These are phyloP conservation scores for Cordyceps cicadae DNA, from an alignment of 2,329 filamentous ascomycete genomes.

Conservation along the genomic window DNA sequence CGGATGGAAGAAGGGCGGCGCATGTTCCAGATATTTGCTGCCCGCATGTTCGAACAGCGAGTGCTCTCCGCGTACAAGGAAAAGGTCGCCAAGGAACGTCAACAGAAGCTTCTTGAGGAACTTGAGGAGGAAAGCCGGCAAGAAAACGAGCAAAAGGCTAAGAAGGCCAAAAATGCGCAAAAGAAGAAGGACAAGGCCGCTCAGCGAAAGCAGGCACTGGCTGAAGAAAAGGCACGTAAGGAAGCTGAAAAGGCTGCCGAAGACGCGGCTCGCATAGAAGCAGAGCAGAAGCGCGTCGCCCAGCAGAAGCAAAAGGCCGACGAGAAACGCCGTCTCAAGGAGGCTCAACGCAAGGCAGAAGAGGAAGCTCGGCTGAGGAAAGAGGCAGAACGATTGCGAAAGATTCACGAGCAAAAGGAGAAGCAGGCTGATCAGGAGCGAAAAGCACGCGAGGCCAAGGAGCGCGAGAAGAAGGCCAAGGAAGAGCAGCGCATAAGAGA, in stretches of 20 bases:
- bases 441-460: constrained; percentile 54
- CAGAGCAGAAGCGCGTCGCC: constrained; percentile 70
- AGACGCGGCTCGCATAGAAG: constrained; percentile 65
- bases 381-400: constrained; percentile 74
- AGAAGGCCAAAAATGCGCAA: constrained; percentile 88
- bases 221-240: constrained; percentile 82
- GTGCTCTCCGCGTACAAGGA: constrained; percentile 96
- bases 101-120: constrained; percentile 84
- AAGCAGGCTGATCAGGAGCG: constrained; percentile 78
- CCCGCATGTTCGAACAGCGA: constrained; percentile 97
- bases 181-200: constrained; percentile 92
- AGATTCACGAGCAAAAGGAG: constrained; percentile 76
- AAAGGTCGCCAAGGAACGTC: constrained; percentile 88
- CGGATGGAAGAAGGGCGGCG: constrained; percentile 96
- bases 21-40: constrained; percentile 99
- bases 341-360: constrained; percentile 80
- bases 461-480: constrained; percentile 74
- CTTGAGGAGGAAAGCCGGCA: constrained; percentile 75
- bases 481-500: constrained; percentile 76
- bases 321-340: constrained; percentile 84
- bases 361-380: constrained; percentile 81
- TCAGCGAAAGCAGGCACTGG: constrained; percentile 76
- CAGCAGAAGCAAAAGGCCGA: constrained; percentile 77
- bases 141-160: constrained; percentile 73
- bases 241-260: constrained; percentile 87